phyloP scores from a whole-genome alignment of 345 rosid genomes.

The Pistacia vera region DNA sequence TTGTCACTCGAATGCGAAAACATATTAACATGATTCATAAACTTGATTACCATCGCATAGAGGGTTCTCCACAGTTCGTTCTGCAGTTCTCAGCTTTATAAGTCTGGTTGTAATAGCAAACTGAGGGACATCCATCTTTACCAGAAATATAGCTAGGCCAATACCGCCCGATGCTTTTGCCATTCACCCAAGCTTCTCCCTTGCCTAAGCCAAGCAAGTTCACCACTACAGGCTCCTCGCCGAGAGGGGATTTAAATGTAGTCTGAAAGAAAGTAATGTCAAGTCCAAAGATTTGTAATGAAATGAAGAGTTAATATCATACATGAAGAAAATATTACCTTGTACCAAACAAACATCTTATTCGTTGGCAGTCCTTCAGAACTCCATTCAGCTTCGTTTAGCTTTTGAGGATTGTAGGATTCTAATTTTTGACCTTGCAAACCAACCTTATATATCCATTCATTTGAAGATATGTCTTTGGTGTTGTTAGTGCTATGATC shows the following conservation, averaged over 20 bases:
- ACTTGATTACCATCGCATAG: conserved; percentile 49
- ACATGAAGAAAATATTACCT: conserved; percentile 33
- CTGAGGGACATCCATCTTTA: conserved; percentile 37
- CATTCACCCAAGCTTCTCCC: conserved; percentile 79
- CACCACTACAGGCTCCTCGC: conserved; percentile 65
- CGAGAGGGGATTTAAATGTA: conserved; percentile 50
- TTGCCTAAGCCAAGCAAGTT: conserved; percentile 72
- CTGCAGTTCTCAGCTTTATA: conserved; percentile 35
- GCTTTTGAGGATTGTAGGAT: conserved; percentile 17
- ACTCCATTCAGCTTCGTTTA: conserved; percentile 25
- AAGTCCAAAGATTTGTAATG: not conserved
- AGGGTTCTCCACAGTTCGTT: conserved; percentile 56
- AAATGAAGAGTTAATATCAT: not conserved
- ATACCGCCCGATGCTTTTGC: conserved; percentile 64
- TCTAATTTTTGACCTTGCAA: conserved; percentile 40
- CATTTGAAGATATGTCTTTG: conserved; percentile 31
- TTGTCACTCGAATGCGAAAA: not conserved
- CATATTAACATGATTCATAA: not conserved
- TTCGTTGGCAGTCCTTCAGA: conserved; percentile 31
- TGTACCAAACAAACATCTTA: conserved; percentile 59
- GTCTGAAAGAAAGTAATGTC: conserved; percentile 30
- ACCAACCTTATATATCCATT: conserved; percentile 64
- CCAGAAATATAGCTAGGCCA: conserved; percentile 54
- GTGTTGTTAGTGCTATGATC: not conserved
- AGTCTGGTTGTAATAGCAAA: conserved; percentile 53